These are phyloP conservation scores for Scedosporium apiospermum DNA, from an alignment of 2,329 filamentous ascomycete genomes.

Conservation along the genomic window DNA sequence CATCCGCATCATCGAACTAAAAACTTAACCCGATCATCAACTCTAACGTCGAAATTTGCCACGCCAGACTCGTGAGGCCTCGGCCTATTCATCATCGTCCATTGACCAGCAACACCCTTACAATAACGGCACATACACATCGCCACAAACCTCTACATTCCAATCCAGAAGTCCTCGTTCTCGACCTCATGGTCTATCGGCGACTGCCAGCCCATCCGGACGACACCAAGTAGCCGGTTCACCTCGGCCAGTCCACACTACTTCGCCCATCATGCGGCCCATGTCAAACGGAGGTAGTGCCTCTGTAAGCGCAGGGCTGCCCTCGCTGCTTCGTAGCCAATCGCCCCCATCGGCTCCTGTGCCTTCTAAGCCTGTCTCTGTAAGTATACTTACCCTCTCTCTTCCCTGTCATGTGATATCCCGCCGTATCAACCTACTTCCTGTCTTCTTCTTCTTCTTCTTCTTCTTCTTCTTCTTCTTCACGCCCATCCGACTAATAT, in stretches of 20 bases:
- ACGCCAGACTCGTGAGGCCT: slow-evolving; percentile 7
- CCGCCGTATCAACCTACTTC: not conserved
- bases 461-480: not conserved
- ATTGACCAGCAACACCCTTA: slow-evolving; percentile 25
- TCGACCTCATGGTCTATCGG: slow-evolving; percentile 31
- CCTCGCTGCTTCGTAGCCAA: slow-evolving; percentile 9
- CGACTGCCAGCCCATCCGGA: slow-evolving; percentile 26
- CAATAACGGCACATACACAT: slow-evolving; percentile 39
- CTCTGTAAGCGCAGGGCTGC: slow-evolving; percentile 8
- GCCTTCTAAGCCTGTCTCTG: slow-evolving; percentile 4
- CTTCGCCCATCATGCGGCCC: slow-evolving; percentile 31
- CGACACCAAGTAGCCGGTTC: slow-evolving; percentile 15
- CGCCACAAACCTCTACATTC: slow-evolving; percentile 34
- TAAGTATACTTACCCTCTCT: not conserved
- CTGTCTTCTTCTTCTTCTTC: not conserved
- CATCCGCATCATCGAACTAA: not conserved
- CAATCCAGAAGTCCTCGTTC: slow-evolving; percentile 40
- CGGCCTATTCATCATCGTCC: slow-evolving; percentile 11
- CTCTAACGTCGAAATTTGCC: slow-evolving; percentile 6
- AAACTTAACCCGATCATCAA: not conserved
- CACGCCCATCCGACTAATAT: slow-evolving; percentile 5
- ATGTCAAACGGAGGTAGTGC: slow-evolving; percentile 9
- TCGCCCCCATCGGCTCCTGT: slow-evolving; percentile 8
- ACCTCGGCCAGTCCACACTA: slow-evolving; percentile 24
- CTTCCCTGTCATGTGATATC: too few species aligned